These are phyloP conservation scores for Calonectria henricotiae DNA, from an alignment of 2,329 filamentous ascomycete species.

Conservation along the genomic window DNA sequence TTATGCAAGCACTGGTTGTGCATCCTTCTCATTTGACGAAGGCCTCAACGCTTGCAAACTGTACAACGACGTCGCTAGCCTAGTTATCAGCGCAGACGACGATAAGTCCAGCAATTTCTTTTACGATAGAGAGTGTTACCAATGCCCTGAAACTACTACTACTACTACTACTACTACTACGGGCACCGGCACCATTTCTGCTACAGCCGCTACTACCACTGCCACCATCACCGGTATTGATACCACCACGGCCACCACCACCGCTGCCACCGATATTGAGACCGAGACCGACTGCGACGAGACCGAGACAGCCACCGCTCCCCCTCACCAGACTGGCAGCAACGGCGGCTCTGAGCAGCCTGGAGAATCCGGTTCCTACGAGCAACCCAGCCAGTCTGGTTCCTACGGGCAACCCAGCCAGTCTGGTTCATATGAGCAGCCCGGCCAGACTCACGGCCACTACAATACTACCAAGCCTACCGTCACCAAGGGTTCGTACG, in stretches of 20 bases:
- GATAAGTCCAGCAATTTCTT: no score
- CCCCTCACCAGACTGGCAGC: background rate
- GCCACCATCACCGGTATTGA: background rate
- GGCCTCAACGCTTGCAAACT: background rate
- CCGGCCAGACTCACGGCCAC: background rate
- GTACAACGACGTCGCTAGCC: background rate
- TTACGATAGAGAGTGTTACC: slow-evolving; percentile 5
- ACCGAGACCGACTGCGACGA: background rate
- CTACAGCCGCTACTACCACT: background rate
- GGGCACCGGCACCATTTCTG: background rate
- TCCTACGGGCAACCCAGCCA: background rate
- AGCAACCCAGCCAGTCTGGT: background rate
- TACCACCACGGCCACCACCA: background rate
- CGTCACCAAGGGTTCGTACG: background rate
- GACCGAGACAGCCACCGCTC: background rate
- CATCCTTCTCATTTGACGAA: background rate
- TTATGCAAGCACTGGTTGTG: background rate
- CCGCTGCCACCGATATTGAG: background rate
- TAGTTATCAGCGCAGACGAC: background rate
- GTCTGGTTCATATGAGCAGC: background rate
- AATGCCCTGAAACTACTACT: background rate
- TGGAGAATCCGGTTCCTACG: background rate
- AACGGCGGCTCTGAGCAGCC: background rate
- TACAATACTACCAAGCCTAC: background rate
- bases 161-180: background rate